phyloP scores from a whole-genome alignment of 371 early-diverging fungal genomes.

The Gilbertella persicaria region DNA sequence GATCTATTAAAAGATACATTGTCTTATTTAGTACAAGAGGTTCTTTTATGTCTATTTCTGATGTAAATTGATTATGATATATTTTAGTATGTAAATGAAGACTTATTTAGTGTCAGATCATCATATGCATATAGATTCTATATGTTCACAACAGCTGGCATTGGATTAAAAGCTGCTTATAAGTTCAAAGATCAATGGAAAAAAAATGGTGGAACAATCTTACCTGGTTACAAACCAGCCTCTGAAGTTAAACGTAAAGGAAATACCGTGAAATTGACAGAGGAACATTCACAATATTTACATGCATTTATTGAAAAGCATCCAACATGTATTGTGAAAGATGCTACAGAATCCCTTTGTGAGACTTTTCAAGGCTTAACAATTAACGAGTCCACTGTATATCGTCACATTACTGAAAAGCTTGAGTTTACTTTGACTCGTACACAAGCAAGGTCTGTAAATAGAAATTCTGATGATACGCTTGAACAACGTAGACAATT shows the following conservation, averaged over 20 bases:
- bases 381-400: conserved; percentile 12
- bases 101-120: too few relatives aligned
- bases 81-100: too few relatives aligned
- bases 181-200: conserved; percentile 11
- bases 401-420: conserved; percentile 18
- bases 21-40: too few relatives aligned
- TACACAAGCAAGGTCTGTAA: conserved; percentile 7
- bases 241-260: conserved; percentile 16
- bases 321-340: conserved; percentile 17
- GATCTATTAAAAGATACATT: too few relatives aligned
- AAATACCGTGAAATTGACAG: conserved; percentile 15
- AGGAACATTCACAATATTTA: conserved; percentile 15
- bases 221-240: conserved; percentile 16
- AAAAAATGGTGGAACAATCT: conserved; percentile 18
- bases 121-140: too few relatives aligned
- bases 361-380: conserved; percentile 11
- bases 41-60: too few relatives aligned
- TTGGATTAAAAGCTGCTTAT: conserved; percentile 13
- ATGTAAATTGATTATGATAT: too few relatives aligned
- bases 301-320: conserved; percentile 12
- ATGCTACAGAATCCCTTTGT: conserved; percentile 18
- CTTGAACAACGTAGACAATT: conserved; percentile 18
- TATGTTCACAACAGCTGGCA: too few relatives aligned
- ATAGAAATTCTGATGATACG: conserved; percentile 16
- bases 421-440: conserved; percentile 14